A percentile compares a stretch with the other conserved stretches of the same genome.
phyloP scores from a whole-genome alignment of 2,329 filamentous ascomycete species.

The Myriangium duriaei region DNA sequence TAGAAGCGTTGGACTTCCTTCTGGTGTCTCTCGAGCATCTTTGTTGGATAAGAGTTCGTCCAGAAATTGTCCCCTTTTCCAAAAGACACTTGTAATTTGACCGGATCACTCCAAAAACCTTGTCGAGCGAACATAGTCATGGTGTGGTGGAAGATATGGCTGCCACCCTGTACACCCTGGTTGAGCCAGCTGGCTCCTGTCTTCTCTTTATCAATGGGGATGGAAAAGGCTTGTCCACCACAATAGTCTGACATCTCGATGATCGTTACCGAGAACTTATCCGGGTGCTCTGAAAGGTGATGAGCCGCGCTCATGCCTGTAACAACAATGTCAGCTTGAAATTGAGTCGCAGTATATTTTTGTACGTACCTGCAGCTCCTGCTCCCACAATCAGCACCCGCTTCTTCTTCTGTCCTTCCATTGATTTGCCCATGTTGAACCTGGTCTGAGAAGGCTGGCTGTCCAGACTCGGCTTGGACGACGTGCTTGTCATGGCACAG shows the following conservation, averaged over 20 bases:
- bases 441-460: slow-evolving; percentile 19
- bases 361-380: slow-evolving; percentile 48
- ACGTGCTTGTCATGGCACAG: slow-evolving; percentile 7
- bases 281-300: slow-evolving; percentile 51
- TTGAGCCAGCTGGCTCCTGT: slow-evolving; percentile 49
- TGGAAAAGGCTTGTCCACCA: slow-evolving; percentile 48
- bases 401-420: slow-evolving; percentile 29
- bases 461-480: slow-evolving; percentile 10
- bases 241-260: slow-evolving; percentile 47
- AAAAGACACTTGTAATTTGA: slow-evolving; percentile 51
- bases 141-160: slow-evolving; percentile 55
- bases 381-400: slow-evolving; percentile 49
- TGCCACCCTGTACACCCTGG: slow-evolving; percentile 51
- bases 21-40: slow-evolving; percentile 43
- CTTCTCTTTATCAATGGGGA: slow-evolving; percentile 41
- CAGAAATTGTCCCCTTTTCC: slow-evolving; percentile 52
- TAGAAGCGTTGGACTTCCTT: slow-evolving; percentile 44
- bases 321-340: slow-evolving; percentile 4
- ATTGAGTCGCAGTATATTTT: slow-evolving; percentile 1
- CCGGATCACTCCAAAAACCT: slow-evolving; percentile 42
- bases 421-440: slow-evolving; percentile 24
- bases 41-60: slow-evolving; percentile 53
- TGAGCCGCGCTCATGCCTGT: slow-evolving; percentile 51
- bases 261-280: slow-evolving; percentile 53
- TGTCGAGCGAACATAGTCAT: slow-evolving; percentile 51